These are phyloP conservation scores for Rhynchospora breviuscula DNA, from an alignment of 176 grass and related monocot genomes.

Conservation along the genomic window DNA sequence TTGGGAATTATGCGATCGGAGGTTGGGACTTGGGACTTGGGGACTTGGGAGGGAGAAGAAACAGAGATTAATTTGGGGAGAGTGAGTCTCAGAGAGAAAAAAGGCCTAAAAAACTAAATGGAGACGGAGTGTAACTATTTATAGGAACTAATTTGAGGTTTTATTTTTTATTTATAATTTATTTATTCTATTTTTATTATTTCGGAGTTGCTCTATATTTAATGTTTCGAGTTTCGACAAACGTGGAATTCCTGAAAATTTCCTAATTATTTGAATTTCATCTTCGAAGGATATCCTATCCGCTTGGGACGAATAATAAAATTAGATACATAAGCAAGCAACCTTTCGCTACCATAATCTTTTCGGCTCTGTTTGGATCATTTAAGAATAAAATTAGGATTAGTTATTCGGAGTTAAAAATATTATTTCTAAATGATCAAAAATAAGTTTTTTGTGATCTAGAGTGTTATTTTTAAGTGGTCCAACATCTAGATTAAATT, in stretches of 20 bases:
- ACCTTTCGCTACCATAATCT: no score
- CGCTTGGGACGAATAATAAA: no score
- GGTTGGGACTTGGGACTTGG: background rate
- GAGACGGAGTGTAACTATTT: background rate
- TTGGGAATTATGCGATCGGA: constrained; percentile 25
- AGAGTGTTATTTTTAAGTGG: no score
- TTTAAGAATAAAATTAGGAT: no score
- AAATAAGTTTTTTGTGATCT: no score
- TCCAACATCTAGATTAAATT: no score
- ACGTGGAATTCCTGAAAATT: background rate
- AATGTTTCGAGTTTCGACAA: background rate
- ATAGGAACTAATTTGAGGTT: constrained; percentile 10
- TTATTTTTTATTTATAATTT: background rate
- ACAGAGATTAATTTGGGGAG: constrained; percentile 7
- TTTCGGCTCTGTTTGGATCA: no score
- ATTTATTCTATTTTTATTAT: background rate
- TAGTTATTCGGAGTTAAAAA: no score
- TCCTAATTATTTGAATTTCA: background rate
- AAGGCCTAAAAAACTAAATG: background rate
- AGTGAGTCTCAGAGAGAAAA: background rate
- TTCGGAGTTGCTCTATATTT: background rate
- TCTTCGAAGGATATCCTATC: no score
- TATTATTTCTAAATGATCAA: no score
- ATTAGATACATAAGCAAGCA: no score
- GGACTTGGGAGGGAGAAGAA: constrained; percentile 7